Evolutionary conservation across 108 stramenopile species (phyloP), one percentile per base, ranked within the genome.

Genomic region (Cyclotella sp.): DNA sequence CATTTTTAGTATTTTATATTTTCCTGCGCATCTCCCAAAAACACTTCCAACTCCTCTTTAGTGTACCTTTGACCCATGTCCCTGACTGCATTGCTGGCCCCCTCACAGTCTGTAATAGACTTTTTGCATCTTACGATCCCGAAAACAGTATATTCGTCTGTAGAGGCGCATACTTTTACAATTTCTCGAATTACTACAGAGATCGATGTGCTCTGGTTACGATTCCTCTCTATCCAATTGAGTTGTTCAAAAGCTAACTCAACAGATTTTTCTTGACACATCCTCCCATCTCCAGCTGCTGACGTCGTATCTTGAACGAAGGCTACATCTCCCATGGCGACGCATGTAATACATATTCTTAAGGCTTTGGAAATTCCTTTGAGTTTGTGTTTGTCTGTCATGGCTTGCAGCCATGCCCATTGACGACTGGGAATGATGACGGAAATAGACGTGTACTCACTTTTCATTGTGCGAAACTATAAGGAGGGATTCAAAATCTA

Each of bases 301-400:
- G 24, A 21, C 3, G 1, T 3, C 3, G 55, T 21, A 12, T n/a
- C 24, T 12, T 24, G 21, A 0, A 1, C 3, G 19, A 26, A 24
- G 22, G 19, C 11, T 5, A 24, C 55, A 55, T 55, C 55, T 26
- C 34, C 74, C 41, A 76, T 15, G 44, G 75, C 75, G 39, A 68
- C 67, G 34, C 75, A 76, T 21, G 63, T 76, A 29, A 76, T 45
- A 45, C 75, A 76, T 34, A 67, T 68, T 59, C 75, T 54, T 18
- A 76, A 30, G 15, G 75, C 75, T 45, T 76, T 76, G 22, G 75
- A 76, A 21, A 59, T 61, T 29, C 44, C 47, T 21, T 55, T 58
- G n/a, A 76, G 30, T 41, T 76, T 61, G n/a, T 76, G 68, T 46
- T 68, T 67, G 19, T 44, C 24, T 40, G 75, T 41, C 75, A 68